Percentiles rank a stretch among this genome's conserved stretches.
Evolutionary conservation across 331 rosid species (phyloP).

Genomic region (Quercus phellos): DNA sequence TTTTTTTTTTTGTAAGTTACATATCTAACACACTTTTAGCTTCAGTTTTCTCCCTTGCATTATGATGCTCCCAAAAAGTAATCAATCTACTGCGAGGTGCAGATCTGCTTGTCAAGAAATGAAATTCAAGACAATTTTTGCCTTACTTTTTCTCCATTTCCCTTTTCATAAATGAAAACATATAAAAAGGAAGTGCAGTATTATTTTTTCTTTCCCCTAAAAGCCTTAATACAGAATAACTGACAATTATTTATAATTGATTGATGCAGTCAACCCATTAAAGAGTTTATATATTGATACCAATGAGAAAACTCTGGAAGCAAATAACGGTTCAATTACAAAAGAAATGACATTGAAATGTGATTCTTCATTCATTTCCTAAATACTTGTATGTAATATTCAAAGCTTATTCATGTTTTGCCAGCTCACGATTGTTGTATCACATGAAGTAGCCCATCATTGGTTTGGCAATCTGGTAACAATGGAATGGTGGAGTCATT

Average conservation of each 20-base stretch:
- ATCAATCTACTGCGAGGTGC: background rate
- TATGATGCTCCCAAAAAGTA: background rate
- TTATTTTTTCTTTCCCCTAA: background rate
- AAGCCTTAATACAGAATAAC: no score
- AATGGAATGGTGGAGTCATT: conserved; percentile 90
- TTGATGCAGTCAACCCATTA: background rate
- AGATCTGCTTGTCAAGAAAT: background rate
- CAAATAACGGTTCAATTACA: background rate
- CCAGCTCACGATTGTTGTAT: conserved; percentile 49
- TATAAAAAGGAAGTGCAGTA: background rate
- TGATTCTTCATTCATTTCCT: background rate
- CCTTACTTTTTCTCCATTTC: background rate
- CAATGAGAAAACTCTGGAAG: background rate
- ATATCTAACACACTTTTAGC: background rate
- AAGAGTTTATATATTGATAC: background rate
- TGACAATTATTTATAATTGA: background rate
- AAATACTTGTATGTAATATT: background rate
- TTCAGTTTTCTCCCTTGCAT: background rate
- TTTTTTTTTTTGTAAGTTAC: conserved; percentile 29
- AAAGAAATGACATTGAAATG: background rate
- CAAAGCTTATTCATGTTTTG: background rate
- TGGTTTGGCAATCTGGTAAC: conserved; percentile 95
- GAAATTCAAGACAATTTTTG: background rate
- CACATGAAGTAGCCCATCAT: conserved; percentile 85
- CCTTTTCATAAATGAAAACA: background rate